A percentile compares a stretch with the other conserved stretches of the same genome.
Evolutionary conservation across 169 alveolate species (phyloP).

Genomic region (Eimeria tenella): DNA sequence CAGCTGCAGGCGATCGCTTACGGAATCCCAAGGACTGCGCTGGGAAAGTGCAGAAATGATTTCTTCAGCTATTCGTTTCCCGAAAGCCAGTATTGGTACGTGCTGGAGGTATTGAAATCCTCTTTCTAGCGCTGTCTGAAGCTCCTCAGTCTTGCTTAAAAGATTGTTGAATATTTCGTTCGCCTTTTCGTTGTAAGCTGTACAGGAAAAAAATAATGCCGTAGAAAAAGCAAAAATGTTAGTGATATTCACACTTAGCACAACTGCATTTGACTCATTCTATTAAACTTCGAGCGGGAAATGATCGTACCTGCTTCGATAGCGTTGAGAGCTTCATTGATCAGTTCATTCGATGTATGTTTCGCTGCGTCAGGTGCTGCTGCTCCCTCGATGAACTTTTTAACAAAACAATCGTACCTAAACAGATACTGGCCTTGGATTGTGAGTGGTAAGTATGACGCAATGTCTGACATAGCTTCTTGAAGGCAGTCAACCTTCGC

Average conservation of each 20-base stretch:
- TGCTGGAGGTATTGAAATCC: conserved; percentile 13
- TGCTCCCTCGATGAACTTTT: neutral
- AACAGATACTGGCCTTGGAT: neutral
- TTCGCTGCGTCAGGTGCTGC: conserved; percentile 53
- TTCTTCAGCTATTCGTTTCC: conserved; percentile 21
- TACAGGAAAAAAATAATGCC: neutral
- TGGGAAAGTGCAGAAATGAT: conserved; percentile 11
- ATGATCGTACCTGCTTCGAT: conserved; percentile 27
- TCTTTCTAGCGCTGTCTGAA: neutral
- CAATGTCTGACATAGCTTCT: conserved; percentile 41
- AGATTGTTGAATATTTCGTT: conserved; percentile 2
- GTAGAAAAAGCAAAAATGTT: neutral
- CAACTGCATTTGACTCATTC: neutral
- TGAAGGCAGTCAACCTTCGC: conserved; percentile 51
- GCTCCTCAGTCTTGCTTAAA: neutral
- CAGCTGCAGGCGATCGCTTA: neutral
- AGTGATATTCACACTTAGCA: too few species aligned
- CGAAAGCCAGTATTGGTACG: conserved; percentile 26
- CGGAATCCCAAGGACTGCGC: conserved; percentile 30
- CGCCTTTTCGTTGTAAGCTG: conserved; percentile 33
- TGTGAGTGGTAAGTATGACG: neutral
- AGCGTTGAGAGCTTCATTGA: conserved; percentile 14
- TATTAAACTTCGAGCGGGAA: too few species aligned
- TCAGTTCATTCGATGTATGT: neutral
- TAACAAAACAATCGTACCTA: conserved; percentile 21